Evolutionary conservation across 2,329 filamentous ascomycete genomes (phyloP), one percentile per base, ranked within the genome.

Genomic region (Truncatella angustata): DNA sequence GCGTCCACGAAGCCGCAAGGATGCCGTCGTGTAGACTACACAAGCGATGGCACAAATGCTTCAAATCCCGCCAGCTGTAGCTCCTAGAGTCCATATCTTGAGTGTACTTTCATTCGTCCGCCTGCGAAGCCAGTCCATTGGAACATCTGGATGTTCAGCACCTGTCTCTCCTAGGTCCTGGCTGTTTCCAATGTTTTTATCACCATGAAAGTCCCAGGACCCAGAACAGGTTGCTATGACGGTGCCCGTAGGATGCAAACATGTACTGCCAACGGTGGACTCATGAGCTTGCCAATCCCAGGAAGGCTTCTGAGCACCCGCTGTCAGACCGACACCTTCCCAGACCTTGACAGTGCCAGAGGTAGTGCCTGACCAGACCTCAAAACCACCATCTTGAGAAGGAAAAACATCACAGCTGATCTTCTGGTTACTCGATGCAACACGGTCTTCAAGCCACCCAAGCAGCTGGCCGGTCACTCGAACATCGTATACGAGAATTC

Each of bases 401-500:
- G 74, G 69, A 56, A 80, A 86, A 3, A 82, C 73, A 60, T 85
- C 79, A 53, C 79, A 78, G 10, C 66, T 70, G 35, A 86, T 64
- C 35, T 79, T 75, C 63, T 86, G 84, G 57, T 84, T 82, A 0
- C 77, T 79, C 2, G 63, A 61, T 4, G 78, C 74, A 5, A 69
- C 64, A 20, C 82, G 76, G 4, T 79, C 81, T 0, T 70, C 64
- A 10, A 86, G 66, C 49, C 75, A 74, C n/a, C 73, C 74, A 3
- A 87, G 71, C n/a, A 85, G 70, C 57, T 74, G 73, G 7, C 81
- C 78, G 3, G 80, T 77, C 6, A 80, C 81, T 16, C 84, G 77
- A 30, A 87, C 75, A 60, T 87, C 84, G 66, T 86, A 87, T 3
- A 87, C 76, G 23, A 86, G 67, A 34, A 86, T 61, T 3, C 81